phyloP scores from a whole-genome alignment of 495 filamentous ascomycete genomes.

The Aspergillus haitiensis region DNA sequence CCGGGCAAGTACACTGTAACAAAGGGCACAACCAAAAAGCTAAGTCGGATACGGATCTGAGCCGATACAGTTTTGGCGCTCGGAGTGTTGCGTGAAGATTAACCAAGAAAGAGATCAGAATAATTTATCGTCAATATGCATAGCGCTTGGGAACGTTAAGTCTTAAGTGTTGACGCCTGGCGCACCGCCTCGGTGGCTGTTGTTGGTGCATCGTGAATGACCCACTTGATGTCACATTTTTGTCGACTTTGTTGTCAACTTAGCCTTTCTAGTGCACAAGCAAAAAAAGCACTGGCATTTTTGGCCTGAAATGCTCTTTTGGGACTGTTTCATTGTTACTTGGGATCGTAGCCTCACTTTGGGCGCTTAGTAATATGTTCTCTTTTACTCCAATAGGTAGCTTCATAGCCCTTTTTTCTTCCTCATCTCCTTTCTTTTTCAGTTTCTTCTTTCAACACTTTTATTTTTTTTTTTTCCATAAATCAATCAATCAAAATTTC shows the following conservation, averaged over 20 bases:
- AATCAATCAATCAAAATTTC: neutral
- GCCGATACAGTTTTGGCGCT: neutral
- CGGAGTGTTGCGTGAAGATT: slow-evolving; percentile 7
- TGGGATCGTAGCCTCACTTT: neutral
- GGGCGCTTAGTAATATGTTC: neutral
- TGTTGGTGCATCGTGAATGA: slow-evolving; percentile 12
- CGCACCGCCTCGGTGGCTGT: slow-evolving; percentile 35
- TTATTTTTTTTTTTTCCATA: neutral
- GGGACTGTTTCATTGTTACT: slow-evolving; percentile 1
- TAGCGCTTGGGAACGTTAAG: slow-evolving; percentile 7
- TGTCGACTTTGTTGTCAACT: too few species aligned
- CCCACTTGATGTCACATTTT: slow-evolving; percentile 6
- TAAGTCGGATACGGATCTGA: neutral
- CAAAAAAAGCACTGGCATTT: slow-evolving; percentile 9
- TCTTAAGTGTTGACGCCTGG: slow-evolving; percentile 23
- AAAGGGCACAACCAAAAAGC: too few species aligned
- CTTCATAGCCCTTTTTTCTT: neutral
- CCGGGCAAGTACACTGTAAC: too few species aligned
- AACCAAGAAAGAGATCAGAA: neutral
- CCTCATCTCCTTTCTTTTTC: neutral
- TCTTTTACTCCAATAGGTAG: neutral
- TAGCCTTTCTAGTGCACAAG: too few species aligned
- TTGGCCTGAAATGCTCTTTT: slow-evolving; percentile 1
- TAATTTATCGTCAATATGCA: neutral
- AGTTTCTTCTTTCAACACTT: neutral